These are phyloP conservation scores for Phytophthora nicotianae DNA, from an alignment of 352 stramenopile genomes.

Conservation along the genomic window DNA sequence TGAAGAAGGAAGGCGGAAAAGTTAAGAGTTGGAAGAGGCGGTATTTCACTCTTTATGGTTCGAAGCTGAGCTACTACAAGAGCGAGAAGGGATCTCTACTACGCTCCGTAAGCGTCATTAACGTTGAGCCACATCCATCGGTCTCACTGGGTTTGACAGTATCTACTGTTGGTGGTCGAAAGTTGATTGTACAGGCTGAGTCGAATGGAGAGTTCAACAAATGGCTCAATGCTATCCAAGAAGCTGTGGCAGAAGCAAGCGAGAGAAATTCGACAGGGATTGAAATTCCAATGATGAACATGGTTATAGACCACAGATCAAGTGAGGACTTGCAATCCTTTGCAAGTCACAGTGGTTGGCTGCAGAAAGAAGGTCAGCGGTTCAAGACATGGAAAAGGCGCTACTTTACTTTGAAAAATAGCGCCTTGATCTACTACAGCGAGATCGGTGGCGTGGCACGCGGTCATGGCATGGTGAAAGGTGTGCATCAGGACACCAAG, in stretches of 20 bases:
- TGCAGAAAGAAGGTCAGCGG: constrained; percentile 75
- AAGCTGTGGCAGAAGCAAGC: constrained; percentile 25
- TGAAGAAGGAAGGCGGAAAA: constrained; percentile 66
- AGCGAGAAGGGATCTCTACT: constrained; percentile 62
- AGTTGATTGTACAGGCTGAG: constrained; percentile 67
- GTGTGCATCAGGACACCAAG: constrained; percentile 52
- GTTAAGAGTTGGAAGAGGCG: constrained; percentile 78
- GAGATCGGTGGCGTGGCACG: constrained; percentile 62
- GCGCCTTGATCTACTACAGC: constrained; percentile 74
- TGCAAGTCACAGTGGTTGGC: constrained; percentile 59
- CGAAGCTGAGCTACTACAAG: constrained; percentile 82
- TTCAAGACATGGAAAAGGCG: constrained; percentile 84
- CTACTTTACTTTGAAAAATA: constrained; percentile 78
- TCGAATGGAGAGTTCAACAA: constrained; percentile 66
- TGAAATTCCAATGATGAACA: constrained; percentile 17
- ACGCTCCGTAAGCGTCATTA: constrained; percentile 45
- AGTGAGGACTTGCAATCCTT: constrained; percentile 30
- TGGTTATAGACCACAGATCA: constrained; percentile 12
- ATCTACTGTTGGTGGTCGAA: constrained; percentile 45
- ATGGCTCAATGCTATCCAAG: constrained; percentile 58
- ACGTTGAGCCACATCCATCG: constrained; percentile 40
- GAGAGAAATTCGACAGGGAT: constrained; percentile 7
- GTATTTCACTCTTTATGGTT: constrained; percentile 76
- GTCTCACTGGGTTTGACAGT: constrained; percentile 54
- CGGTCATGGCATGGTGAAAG: constrained; percentile 61